Base-by-base conservation (phyloP, 192 early-diverging fungal genomes). In the Lunasporangiospora selenospora region DNA sequence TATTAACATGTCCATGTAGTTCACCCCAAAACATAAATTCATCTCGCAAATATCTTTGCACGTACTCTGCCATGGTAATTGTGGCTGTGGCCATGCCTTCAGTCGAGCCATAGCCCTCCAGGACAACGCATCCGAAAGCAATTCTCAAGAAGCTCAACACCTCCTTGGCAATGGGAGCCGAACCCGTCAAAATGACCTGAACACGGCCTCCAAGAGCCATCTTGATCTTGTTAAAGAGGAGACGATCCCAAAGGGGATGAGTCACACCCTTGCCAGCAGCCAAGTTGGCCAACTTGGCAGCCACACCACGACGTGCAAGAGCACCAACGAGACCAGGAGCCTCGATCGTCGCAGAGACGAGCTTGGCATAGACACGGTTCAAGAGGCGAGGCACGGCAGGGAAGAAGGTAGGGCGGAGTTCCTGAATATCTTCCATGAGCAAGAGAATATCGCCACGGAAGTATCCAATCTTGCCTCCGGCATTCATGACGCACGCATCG, bases 341-440 rank as follows among this genome's bases (percentile, higher is more conserved):
- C 33, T 87, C 76, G 41, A 92, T 58, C 18, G 84, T 85, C 1
- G 66, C 60, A 27, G 67, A 52, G 27, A 70, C 67, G 45, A 86
- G 30, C 47, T 80, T 83, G 49, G 67, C 89, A 63, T 97, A 91
- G 59, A 98, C 89, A 51, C 94, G 88, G 83, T 93, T 97, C 65
- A 95, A 80, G 39, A 98, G 77, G 19, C 95, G 88, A 7, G 97
- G 95, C n/a, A 98, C 97, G 21, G 90, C 85, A 48, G 77, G 81
- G 67, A 98, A 95, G 43, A 95, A 32, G 23, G 90, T 95, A 6
- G 97, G 97, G 30, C 80, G 69, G 21, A 97, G 85, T 26, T 80
- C 58, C 34, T 81, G 83, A 60, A 96, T 75, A 69, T 98, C 97
- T 31, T 96, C 94, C 13, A 97, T 73, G 18, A 98, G 65, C 10